phyloP scores from a whole-genome alignment of 257 asterid species.

The Solanum dulcamara region DNA sequence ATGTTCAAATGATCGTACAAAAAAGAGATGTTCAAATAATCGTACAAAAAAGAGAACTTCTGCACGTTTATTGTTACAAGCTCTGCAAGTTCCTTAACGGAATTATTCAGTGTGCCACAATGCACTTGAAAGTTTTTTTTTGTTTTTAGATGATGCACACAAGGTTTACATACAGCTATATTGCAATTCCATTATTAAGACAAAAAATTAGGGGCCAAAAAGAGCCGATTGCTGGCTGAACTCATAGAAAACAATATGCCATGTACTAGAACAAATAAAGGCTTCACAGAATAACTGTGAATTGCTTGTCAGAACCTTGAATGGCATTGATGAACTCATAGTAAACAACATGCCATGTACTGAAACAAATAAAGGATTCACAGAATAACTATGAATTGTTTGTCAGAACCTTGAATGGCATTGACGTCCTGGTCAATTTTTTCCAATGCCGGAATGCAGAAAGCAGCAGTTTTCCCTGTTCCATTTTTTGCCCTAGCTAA shows the following conservation, averaged over 20 bases:
- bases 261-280: neutral
- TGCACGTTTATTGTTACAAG: neutral
- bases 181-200: neutral
- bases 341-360: neutral
- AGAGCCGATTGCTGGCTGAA: neutral
- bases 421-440: conserved; percentile 77
- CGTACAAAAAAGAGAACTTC: neutral
- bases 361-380: neutral
- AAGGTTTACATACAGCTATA: neutral
- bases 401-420: conserved; percentile 64
- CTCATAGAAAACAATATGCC: neutral
- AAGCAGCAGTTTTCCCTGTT: conserved; percentile 94
- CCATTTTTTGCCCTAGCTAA: conserved; percentile 94
- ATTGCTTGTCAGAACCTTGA: conserved; percentile 41
- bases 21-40: neutral
- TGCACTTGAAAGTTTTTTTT: neutral
- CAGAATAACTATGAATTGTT: neutral
- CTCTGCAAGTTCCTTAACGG: neutral
- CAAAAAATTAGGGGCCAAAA: neutral
- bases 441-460: conserved; percentile 82
- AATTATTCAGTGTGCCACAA: neutral
- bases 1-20: neutral
- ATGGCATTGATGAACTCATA: conserved; percentile 28
- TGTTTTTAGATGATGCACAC: neutral
- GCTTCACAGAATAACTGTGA: neutral